phyloP scores from a whole-genome alignment of 495 filamentous ascomycete species.

The Penicillium subrubescens region DNA sequence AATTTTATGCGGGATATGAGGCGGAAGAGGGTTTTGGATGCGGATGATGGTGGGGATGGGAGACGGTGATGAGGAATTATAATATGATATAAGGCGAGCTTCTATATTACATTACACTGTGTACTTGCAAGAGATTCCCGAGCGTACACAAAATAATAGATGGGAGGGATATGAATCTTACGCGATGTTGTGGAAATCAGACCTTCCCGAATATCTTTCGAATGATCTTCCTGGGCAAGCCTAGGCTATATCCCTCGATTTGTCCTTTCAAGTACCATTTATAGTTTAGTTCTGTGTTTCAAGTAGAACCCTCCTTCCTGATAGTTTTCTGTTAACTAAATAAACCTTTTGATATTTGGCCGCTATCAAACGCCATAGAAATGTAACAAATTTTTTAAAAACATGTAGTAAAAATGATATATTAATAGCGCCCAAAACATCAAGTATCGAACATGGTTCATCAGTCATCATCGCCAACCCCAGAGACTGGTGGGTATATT shows the following conservation, averaged over 20 bases:
- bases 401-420: conserved; percentile 16
- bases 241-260: too few relatives aligned
- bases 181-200: neutral
- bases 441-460: conserved; percentile 17
- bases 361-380: too few relatives aligned
- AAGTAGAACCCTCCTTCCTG: too few relatives aligned
- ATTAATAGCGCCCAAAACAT: neutral
- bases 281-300: too few relatives aligned
- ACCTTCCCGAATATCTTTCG: too few relatives aligned
- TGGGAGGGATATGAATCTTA: neutral
- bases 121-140: neutral
- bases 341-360: too few relatives aligned
- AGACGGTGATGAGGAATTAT: neutral
- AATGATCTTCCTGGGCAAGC: too few relatives aligned
- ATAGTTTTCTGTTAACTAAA: too few relatives aligned
- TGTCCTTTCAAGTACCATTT: too few relatives aligned
- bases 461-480: conserved; percentile 21
- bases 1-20: conserved; percentile 36
- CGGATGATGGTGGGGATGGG: neutral
- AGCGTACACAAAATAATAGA: too few relatives aligned
- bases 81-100: neutral
- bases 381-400: conserved; percentile 4
- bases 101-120: neutral
- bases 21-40: conserved; percentile 13
- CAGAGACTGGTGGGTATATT: conserved; percentile 27